Percentiles rank a stretch among this genome's conserved stretches.
Conservation (phyloP, 139 green algal species). For the Desmodesmus armatus region DNA sequence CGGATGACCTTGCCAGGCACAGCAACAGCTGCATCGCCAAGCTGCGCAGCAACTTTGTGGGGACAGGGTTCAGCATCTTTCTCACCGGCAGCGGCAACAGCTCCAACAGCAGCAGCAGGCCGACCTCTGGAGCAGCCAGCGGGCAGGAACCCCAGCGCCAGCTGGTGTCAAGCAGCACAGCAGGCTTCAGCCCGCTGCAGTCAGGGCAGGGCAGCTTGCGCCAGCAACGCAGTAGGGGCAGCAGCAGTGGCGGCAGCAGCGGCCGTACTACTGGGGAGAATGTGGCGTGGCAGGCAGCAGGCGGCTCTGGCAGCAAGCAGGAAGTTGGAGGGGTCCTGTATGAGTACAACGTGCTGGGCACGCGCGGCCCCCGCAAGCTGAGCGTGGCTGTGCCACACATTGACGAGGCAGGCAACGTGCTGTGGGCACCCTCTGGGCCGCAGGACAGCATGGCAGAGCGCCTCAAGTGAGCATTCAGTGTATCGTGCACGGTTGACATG, state of each 20-base stretch:
- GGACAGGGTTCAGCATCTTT: conserved; percentile 92
- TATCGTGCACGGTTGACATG: background rate
- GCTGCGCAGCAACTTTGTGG: conserved; percentile 93
- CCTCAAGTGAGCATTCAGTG: conserved; percentile 37
- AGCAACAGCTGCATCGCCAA: conserved; percentile 81
- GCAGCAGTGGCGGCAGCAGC: background rate
- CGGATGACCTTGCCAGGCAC: conserved; percentile 71
- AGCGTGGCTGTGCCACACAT: conserved; percentile 71
- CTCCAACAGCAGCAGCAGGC: background rate
- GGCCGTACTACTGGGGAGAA: background rate
- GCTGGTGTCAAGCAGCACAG: background rate
- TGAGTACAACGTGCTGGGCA: conserved; percentile 95
- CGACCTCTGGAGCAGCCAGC: background rate
- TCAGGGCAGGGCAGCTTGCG: background rate
- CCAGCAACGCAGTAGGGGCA: background rate
- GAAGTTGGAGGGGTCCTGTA: conserved; percentile 89
- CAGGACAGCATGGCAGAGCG: conserved; percentile 59
- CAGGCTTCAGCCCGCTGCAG: background rate
- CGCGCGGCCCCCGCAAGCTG: conserved; percentile 93
- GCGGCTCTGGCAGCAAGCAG: conserved; percentile 4
- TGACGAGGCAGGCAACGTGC: background rate
- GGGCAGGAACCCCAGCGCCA: background rate
- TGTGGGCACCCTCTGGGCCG: conserved; percentile 16
- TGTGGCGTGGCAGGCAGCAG: background rate
- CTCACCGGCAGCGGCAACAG: background rate